phyloP scores from a whole-genome alignment of 192 early-diverging fungal genomes.

The Powellomyces hirtus region DNA sequence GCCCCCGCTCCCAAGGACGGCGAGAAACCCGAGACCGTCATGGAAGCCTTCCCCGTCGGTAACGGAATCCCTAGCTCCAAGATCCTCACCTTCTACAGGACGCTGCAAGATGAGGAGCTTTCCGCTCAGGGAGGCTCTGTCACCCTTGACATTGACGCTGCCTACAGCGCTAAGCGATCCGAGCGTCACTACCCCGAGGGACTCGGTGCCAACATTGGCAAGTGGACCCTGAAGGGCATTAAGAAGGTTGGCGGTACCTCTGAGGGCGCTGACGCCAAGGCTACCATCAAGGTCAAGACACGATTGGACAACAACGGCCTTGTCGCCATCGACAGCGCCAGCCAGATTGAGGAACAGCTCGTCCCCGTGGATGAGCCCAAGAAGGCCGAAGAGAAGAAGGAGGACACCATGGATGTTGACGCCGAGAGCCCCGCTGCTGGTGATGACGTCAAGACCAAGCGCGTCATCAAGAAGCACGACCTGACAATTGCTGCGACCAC shows the following conservation, averaged over 20 bases:
- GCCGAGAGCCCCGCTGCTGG: constrained; percentile 34
- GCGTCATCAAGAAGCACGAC: constrained; percentile 83
- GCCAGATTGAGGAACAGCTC: constrained; percentile 81
- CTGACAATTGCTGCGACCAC: constrained; percentile 68
- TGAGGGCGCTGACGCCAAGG: constrained; percentile 54
- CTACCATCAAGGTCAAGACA: constrained; percentile 90
- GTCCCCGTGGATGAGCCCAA: constrained; percentile 75
- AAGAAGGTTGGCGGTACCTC: constrained; percentile 32
- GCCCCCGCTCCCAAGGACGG: constrained; percentile 60
- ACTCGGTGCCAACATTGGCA: constrained; percentile 75
- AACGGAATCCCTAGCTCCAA: constrained; percentile 86
- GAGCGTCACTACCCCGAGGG: constrained; percentile 70
- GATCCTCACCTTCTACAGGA: constrained; percentile 87
- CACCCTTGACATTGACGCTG: constrained; percentile 78
- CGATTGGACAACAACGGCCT: constrained; percentile 76
- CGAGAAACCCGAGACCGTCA: constrained; percentile 67
- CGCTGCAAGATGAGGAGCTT: constrained; percentile 54
- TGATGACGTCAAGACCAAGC: constrained; percentile 82
- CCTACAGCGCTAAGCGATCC: constrained; percentile 60
- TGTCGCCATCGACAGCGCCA: constrained; percentile 72
- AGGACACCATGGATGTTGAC: constrained; percentile 43
- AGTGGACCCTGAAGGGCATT: constrained; percentile 84
- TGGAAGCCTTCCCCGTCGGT: constrained; percentile 85
- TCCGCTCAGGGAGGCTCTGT: constrained; percentile 32
- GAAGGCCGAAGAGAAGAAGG: constrained; percentile 41